Percentiles rank a stretch among this genome's conserved stretches.
Evolutionary conservation across 2,329 filamentous ascomycete genomes (phyloP).

Genomic region (Trichocomaceae sp.): DNA sequence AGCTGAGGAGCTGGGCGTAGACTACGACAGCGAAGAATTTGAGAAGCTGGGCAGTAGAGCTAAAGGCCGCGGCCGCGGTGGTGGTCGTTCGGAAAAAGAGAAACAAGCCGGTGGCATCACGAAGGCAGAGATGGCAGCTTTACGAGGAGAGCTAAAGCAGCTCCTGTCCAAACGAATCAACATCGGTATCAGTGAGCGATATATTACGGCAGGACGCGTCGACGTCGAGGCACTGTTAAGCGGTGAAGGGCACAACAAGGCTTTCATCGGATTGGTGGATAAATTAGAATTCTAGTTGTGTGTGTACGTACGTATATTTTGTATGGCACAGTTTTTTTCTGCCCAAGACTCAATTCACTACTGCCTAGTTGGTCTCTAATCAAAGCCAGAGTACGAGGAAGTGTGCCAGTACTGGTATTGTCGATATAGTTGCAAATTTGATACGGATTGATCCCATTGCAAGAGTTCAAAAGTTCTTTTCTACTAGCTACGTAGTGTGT

Average conservation of each 20-base stretch:
- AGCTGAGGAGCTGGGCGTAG: conserved; percentile 87
- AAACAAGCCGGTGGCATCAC: conserved; percentile 59
- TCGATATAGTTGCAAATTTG: not conserved
- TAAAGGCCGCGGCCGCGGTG: conserved; percentile 65
- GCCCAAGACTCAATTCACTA: not conserved
- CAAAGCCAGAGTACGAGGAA: too few species aligned
- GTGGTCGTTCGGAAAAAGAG: conserved; percentile 67
- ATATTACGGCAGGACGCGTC: conserved; percentile 76
- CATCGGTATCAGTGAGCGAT: conserved; percentile 77
- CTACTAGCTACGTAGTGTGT: too few species aligned
- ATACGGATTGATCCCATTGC: not conserved
- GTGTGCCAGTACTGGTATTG: too few species aligned
- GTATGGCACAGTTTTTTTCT: not conserved
- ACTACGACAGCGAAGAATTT: conserved; percentile 86
- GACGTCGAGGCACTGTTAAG: conserved; percentile 68
- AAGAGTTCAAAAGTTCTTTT: not conserved
- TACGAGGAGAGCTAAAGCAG: conserved; percentile 66
- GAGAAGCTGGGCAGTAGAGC: conserved; percentile 52
- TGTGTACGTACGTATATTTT: not conserved
- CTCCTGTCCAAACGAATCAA: conserved; percentile 71
- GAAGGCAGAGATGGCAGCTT: conserved; percentile 64
- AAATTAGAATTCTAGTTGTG: conserved; percentile 36
- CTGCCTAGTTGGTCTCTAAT: too few species aligned
- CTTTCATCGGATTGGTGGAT: conserved; percentile 56
- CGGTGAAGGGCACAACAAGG: conserved; percentile 55